These are phyloP conservation scores for Tulasnella calospora DNA, from an alignment of 768 basidiomycete genomes.

Conservation along the genomic window DNA sequence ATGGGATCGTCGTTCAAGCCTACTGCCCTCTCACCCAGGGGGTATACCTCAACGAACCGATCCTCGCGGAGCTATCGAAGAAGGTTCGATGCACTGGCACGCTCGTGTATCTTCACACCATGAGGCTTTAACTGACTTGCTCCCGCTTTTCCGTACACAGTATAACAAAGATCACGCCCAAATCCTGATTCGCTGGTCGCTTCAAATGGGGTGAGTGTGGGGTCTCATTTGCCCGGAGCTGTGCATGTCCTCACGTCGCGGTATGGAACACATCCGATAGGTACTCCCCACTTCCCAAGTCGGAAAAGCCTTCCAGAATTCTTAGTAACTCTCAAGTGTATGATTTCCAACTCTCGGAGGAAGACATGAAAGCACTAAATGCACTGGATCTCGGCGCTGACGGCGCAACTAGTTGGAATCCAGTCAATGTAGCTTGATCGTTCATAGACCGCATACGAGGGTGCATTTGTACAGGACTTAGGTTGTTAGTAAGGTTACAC, in stretches of 20 bases:
- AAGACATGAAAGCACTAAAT: conserved; percentile 41
- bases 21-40: conserved; percentile 68
- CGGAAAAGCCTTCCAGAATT: conserved; percentile 41
- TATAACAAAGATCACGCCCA: conserved; percentile 43
- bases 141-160: conserved; percentile 43
- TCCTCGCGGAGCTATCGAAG: conserved; percentile 50
- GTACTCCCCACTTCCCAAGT: conserved; percentile 46
- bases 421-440: not conserved
- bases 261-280: conserved; percentile 32
- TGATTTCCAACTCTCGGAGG: conserved; percentile 42
- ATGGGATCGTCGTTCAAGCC: conserved; percentile 62
- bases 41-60: conserved; percentile 48
- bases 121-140: conserved; percentile 8
- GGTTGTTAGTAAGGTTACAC: not conserved
- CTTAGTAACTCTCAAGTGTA: conserved; percentile 43
- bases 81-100: conserved; percentile 46
- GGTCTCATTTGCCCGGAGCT: not conserved
- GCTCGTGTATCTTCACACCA: not conserved
- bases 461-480: not conserved
- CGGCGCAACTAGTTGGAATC: conserved; percentile 21
- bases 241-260: conserved; percentile 33
- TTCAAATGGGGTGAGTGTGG: conserved; percentile 55
- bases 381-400: conserved; percentile 29
- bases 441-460: not conserved
- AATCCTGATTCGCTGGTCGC: conserved; percentile 63